Conservation (phyloP, 768 basidiomycete genomes). For the Auricularia cornea region DNA sequence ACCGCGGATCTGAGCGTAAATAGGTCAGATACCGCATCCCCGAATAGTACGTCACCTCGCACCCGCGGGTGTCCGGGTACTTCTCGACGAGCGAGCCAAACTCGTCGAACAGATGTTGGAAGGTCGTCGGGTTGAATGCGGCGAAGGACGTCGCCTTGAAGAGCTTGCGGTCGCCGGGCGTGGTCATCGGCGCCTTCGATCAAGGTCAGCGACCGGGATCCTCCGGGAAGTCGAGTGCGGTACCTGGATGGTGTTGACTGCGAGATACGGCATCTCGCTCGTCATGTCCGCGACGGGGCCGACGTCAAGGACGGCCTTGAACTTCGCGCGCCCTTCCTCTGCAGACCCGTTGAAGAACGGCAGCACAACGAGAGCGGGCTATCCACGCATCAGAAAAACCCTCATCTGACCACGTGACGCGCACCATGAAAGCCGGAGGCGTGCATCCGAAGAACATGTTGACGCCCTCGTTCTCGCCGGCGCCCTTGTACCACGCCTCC, state of each 20-base stretch:
- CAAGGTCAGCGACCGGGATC: too few relatives aligned
- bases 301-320: neutral
- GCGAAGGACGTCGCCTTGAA: constrained; percentile 1
- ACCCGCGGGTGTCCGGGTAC: too few relatives aligned
- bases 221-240: too few relatives aligned
- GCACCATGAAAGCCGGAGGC: neutral
- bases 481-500: neutral
- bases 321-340: neutral
- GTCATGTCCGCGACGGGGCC: neutral
- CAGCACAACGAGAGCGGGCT: neutral
- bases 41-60: too few relatives aligned
- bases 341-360: constrained; percentile 4
- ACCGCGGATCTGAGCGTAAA: neutral
- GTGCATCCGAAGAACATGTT: constrained; percentile 2
- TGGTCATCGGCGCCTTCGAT: neutral
- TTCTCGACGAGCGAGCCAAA: too few relatives aligned
- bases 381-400: neutral
- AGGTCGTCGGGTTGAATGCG: neutral
- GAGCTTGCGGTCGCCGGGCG: constrained; percentile 1
- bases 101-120: neutral
- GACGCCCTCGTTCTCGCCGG: neutral
- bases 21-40: too few relatives aligned
- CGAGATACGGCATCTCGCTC: neutral
- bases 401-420: neutral
- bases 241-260: neutral